Conservation (phyloP, 106 monocot genomes). For the Agapanthus africanus region DNA sequence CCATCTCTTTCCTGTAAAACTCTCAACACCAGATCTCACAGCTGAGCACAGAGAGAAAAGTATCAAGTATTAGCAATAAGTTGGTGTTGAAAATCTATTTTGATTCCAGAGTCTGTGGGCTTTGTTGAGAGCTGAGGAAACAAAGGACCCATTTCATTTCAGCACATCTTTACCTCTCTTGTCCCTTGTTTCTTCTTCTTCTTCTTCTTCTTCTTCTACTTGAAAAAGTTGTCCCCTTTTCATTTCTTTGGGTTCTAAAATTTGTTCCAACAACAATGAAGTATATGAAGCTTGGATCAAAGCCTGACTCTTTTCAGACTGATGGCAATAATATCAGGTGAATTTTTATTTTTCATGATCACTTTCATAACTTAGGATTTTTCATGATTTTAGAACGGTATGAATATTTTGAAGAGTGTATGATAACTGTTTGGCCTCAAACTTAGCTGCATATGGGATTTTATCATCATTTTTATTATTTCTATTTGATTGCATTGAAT, state of each 20-base stretch:
- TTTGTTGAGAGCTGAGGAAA: background rate
- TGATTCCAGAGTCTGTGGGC: background rate
- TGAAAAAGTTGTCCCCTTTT: background rate
- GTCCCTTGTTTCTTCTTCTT: background rate
- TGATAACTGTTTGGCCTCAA: background rate
- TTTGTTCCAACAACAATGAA: constrained; percentile 47
- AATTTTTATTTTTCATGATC: too few species aligned
- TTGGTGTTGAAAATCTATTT: background rate
- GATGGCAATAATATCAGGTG: constrained; percentile 76
- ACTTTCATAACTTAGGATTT: too few species aligned
- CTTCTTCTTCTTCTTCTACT: background rate
- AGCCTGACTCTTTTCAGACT: constrained; percentile 73
- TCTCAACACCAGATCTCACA: constrained; percentile 2
- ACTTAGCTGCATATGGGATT: background rate
- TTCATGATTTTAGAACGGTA: too few species aligned
- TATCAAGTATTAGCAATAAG: background rate
- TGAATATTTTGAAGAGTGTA: background rate
- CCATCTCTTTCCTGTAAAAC: background rate
- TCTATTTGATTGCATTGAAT: background rate
- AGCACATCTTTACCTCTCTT: background rate
- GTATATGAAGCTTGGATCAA: constrained; percentile 98
- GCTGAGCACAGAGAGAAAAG: background rate
- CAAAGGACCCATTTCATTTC: background rate
- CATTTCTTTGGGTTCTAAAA: background rate
- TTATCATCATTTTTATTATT: too few species aligned